A percentile compares a stretch with the other conserved stretches of the same genome.
These are phyloP conservation scores for Penicillium thymicola DNA, from an alignment of 2,329 filamentous ascomycete genomes.

Conservation along the genomic window DNA sequence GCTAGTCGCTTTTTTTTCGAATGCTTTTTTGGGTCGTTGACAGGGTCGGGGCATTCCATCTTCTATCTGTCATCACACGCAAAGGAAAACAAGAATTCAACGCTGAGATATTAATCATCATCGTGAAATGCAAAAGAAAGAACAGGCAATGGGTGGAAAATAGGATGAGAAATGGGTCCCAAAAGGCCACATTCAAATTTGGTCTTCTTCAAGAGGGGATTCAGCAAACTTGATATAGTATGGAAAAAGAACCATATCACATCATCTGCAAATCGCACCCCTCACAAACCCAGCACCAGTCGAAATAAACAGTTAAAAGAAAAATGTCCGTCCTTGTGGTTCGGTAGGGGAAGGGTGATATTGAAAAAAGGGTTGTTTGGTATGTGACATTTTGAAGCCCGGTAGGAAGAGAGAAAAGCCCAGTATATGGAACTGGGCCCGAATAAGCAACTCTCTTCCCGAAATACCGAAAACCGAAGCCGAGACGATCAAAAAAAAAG, in stretches of 20 bases:
- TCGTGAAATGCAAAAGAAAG: slow-evolving; percentile 24
- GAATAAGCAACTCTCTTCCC: slow-evolving; percentile 4
- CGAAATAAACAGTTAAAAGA: slow-evolving; percentile 5
- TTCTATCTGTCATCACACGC: slow-evolving; percentile 44
- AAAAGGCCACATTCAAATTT: slow-evolving; percentile 38
- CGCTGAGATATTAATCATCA: slow-evolving; percentile 21
- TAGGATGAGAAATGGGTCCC: slow-evolving; percentile 20
- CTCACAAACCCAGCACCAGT: slow-evolving; percentile 2
- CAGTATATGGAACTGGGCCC: slow-evolving; percentile 1
- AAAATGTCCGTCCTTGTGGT: slow-evolving; percentile 1
- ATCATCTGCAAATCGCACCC: slow-evolving; percentile 16
- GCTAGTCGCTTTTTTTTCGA: slow-evolving; percentile 55
- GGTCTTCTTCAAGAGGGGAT: slow-evolving; percentile 22
- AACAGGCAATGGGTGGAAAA: slow-evolving; percentile 20
- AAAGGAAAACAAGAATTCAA: slow-evolving; percentile 11
- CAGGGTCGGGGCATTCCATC: slow-evolving; percentile 45
- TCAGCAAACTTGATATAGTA: slow-evolving; percentile 11
- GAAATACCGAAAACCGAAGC: slow-evolving; percentile 16
- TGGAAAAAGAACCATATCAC: slow-evolving; percentile 23
- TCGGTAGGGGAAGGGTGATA: slow-evolving; percentile 12
- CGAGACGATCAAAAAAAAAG: slow-evolving; percentile 24
- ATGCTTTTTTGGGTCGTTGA: slow-evolving; percentile 48
- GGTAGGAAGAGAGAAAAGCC: slow-evolving; percentile 12
- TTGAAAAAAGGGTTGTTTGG: slow-evolving; percentile 24
- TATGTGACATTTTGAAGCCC: slow-evolving; percentile 28